Evolutionary conservation across 2,329 filamentous ascomycete species (phyloP), one percentile per base, ranked within the genome.

Genomic region (Sclerotinia borealis): DNA sequence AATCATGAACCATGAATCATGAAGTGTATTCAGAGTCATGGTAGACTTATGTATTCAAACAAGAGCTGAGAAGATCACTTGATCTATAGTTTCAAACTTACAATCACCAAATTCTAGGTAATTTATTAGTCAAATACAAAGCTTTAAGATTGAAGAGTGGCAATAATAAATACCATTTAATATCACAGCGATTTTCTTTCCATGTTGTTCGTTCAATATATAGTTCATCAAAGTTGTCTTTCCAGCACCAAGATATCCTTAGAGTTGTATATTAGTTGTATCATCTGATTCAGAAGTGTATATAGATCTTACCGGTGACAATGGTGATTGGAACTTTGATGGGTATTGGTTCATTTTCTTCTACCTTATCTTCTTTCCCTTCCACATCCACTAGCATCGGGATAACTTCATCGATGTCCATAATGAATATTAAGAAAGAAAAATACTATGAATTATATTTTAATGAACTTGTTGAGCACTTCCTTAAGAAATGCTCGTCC

Each of bases 181-280:
- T 63, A 99, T 98, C 17, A 99, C 95, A 13, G 95, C 95, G 75
- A 99, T 95, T 73, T 92, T 96, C 81, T 98, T 98, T 75, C 93
- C 93, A 81, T 99, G 95, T 66, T 93, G 88, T 64, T 93, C 92
- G 34, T 90, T 96, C 59, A 99, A 80, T 66, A 99, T 98, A 75
- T 98, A 96, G 76, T 99, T 98, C 64, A 99, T 80, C 36, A 98
- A 78, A 0, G 93, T 98, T 0, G 93, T 98, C 77, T 99, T 99
- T 22, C 95, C 95, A 10, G 95, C 92, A 22, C 95, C 95, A 4
- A 99, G 83, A 73, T 99, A 99, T 4, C 95, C 92, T 34, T 58
- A 22, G n/a, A 41, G 5, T 34, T 9, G 51, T 22, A 37, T 37
- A 27, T 64, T 48, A 48, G 25, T 48, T 29, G 9, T 50, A 17